These are phyloP conservation scores for Jatropha multifida DNA, from an alignment of 441 rosid species.

Conservation along the genomic window DNA sequence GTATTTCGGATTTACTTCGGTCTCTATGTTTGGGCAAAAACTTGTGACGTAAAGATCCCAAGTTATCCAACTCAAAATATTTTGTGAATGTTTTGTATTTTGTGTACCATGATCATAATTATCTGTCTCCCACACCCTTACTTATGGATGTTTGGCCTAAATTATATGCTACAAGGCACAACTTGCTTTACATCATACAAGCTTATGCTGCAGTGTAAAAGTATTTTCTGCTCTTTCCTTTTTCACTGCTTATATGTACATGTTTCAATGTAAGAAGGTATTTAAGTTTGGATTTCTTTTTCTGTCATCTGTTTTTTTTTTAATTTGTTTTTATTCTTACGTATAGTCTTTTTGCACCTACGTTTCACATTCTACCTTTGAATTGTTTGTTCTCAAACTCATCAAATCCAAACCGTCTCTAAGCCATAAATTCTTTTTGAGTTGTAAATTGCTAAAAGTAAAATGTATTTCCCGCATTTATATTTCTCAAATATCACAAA, in stretches of 20 bases:
- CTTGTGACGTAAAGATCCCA: background rate
- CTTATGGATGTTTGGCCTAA: slow-evolving; percentile 6
- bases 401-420: background rate
- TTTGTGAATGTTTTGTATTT: background rate
- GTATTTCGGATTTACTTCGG: background rate
- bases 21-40: background rate
- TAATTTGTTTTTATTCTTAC: background rate
- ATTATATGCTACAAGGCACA: background rate
- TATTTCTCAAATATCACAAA: too few relatives aligned
- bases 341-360: background rate
- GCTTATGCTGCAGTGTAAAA: background rate
- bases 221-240: background rate
- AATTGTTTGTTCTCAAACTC: background rate
- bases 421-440: background rate
- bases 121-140: background rate
- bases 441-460: slow-evolving; percentile 1
- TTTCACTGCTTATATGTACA: background rate
- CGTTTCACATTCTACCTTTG: background rate
- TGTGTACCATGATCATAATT: background rate
- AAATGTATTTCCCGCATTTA: background rate
- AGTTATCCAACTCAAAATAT: background rate
- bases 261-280: background rate
- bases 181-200: background rate
- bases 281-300: background rate
- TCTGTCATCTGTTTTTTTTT: background rate